phyloP scores from a whole-genome alignment of 176 grass and related monocot genomes.

The Alopecurus myosuroides region DNA sequence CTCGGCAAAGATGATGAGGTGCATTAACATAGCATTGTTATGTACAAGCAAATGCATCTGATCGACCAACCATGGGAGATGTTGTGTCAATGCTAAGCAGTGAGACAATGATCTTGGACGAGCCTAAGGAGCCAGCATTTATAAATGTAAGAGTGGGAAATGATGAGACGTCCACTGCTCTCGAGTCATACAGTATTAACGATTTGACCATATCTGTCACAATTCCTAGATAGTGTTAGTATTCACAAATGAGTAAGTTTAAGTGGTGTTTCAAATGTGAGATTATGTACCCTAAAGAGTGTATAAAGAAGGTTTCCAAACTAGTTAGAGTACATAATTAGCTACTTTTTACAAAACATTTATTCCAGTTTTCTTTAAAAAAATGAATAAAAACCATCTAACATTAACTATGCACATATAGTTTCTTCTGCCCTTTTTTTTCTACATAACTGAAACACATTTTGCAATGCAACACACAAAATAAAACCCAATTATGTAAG shows the following conservation, averaged over 20 bases:
- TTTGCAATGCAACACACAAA: too few relatives aligned
- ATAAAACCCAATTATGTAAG: background rate
- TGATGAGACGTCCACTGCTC: background rate
- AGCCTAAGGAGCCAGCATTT: slow-evolving; percentile 8
- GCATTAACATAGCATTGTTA: slow-evolving; percentile 3
- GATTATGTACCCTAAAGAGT: background rate
- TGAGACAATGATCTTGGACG: background rate
- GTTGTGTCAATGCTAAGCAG: background rate
- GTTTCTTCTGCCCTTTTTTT: too few relatives aligned
- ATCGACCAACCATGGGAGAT: slow-evolving; percentile 15
- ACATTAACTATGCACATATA: background rate
- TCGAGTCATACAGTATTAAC: background rate
- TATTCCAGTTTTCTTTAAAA: background rate
- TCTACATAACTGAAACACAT: too few relatives aligned
- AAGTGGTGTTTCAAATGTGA: background rate
- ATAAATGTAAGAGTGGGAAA: background rate
- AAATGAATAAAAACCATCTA: background rate
- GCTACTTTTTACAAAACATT: background rate
- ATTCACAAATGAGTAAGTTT: too few relatives aligned
- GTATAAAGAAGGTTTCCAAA: background rate
- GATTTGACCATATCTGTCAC: background rate
- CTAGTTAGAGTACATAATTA: background rate
- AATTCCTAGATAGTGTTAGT: background rate
- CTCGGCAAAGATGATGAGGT: background rate
- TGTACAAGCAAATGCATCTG: slow-evolving; percentile 7